A percentile compares a stretch with the other conserved stretches of the same genome.
phyloP scores from a whole-genome alignment of 2,329 filamentous ascomycete species.

The Aspergillus chevalieri region DNA sequence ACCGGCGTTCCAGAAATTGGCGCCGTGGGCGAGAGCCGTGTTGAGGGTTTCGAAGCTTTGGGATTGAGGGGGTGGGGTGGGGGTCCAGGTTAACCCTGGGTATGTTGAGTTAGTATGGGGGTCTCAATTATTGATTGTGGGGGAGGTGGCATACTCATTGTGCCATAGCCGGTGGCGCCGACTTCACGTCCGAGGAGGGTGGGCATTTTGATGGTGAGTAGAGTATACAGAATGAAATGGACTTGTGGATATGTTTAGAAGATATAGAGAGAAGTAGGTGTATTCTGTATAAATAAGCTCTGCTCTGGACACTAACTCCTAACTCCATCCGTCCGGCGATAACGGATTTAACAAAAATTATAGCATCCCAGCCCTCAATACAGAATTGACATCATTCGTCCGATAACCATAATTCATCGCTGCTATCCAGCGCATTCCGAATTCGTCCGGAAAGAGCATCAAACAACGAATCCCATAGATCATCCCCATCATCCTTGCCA shows the following conservation, averaged over 20 bases:
- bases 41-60: conserved; percentile 49
- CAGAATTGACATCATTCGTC: background rate
- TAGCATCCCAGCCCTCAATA: background rate
- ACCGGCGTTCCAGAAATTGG: conserved; percentile 56
- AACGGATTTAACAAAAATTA: background rate
- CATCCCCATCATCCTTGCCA: conserved; percentile 8
- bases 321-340: background rate
- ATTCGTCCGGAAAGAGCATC: conserved; percentile 13
- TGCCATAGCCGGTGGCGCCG: conserved; percentile 49
- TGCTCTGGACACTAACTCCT: background rate
- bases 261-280: no score
- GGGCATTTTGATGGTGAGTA: conserved; percentile 18
- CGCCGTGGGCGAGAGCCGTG: conserved; percentile 43
- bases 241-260: no score
- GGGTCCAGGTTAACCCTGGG: conserved; percentile 32
- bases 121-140: conserved; percentile 8
- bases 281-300: no score
- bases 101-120: conserved; percentile 4
- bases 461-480: conserved; percentile 16
- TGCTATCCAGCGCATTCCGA: conserved; percentile 17
- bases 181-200: conserved; percentile 31
- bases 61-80: conserved; percentile 21
- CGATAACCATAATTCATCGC: conserved; percentile 22
- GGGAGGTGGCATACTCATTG: conserved; percentile 44
- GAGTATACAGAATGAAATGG: background rate